These are phyloP conservation scores for Microthlaspi erraticum DNA, from an alignment of 345 rosid genomes.

Conservation along the genomic window DNA sequence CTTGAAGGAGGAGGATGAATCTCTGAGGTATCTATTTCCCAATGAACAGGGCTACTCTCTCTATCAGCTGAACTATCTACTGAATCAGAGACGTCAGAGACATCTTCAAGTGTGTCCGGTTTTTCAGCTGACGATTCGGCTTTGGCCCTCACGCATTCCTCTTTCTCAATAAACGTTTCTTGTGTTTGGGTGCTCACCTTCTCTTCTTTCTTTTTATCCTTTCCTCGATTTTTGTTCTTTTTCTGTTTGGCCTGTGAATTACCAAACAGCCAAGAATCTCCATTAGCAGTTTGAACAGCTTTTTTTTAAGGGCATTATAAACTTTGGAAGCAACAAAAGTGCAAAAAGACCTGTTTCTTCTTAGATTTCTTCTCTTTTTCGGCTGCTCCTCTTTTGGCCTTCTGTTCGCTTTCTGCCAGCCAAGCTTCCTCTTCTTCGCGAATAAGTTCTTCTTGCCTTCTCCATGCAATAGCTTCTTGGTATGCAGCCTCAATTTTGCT, in stretches of 20 bases:
- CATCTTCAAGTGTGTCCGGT: conserved; percentile 63
- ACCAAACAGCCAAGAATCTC: conserved; percentile 28
- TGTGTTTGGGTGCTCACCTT: conserved; percentile 43
- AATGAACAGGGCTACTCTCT: conserved; percentile 71
- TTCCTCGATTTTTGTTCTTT: conserved; percentile 74
- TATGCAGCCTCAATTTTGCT: conserved; percentile 87
- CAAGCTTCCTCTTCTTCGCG: conserved; percentile 95
- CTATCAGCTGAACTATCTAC: conserved; percentile 70
- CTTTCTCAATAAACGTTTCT: conserved; percentile 56
- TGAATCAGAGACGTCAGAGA: conserved; percentile 77
- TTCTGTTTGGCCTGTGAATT: conserved; percentile 75
- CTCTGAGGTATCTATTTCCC: conserved; percentile 83
- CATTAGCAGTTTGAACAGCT: conserved; percentile 20
- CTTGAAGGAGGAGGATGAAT: conserved; percentile 60
- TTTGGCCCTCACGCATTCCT: conserved; percentile 49
- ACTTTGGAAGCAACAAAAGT: conserved; percentile 5
- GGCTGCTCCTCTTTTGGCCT: conserved; percentile 67
- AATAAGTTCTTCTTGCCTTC: conserved; percentile 93
- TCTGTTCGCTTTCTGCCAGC: conserved; percentile 81
- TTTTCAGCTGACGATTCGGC: conserved; percentile 57
- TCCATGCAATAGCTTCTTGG: conserved; percentile 93
- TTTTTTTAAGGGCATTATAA: not conserved
- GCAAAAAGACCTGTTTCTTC: conserved; percentile 74
- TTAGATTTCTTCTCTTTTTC: conserved; percentile 86
- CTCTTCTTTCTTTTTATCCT: conserved; percentile 80